phyloP scores from a whole-genome alignment of 2,329 filamentous ascomycete species.

The Zymoseptoria crescenta region DNA sequence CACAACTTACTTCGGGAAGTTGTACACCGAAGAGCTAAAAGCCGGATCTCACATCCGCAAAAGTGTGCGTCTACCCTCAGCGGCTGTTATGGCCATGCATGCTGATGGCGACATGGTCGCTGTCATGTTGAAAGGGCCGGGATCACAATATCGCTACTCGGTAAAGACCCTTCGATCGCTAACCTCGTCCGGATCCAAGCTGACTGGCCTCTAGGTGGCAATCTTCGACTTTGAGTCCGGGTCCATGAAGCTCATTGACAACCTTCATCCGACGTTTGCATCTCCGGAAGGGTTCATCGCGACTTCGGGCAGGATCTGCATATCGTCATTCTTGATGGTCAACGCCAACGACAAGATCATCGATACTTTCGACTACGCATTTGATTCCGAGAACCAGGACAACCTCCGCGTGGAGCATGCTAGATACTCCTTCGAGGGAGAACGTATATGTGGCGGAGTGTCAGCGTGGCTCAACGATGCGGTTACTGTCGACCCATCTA shows the following conservation, averaged over 20 bases:
- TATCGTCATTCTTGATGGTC: not conserved
- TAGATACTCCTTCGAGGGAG: not conserved
- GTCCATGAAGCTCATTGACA: not conserved
- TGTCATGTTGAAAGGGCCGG: not conserved
- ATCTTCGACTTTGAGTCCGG: not conserved
- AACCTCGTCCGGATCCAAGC: not conserved
- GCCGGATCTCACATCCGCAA: not conserved
- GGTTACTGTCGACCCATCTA: not conserved
- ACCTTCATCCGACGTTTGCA: not conserved
- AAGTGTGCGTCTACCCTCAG: not conserved
- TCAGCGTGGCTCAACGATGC: not conserved
- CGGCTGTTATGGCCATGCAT: not conserved
- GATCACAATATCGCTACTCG: not conserved
- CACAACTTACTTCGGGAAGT: constrained; percentile 3
- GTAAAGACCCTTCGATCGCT: not conserved
- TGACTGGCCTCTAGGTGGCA: not conserved
- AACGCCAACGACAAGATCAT: not conserved
- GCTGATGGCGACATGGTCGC: not conserved
- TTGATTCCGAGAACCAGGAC: not conserved
- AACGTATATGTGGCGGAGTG: not conserved
- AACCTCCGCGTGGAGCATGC: not conserved
- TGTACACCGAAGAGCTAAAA: constrained; percentile 8
- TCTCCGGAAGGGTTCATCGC: not conserved
- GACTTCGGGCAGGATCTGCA: not conserved
- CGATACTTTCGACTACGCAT: not conserved